Percentiles rank a stretch among this genome's conserved stretches.
These are phyloP conservation scores for Ambrosia artemisiifolia DNA, from an alignment of 129 eudicot species.

Conservation along the genomic window DNA sequence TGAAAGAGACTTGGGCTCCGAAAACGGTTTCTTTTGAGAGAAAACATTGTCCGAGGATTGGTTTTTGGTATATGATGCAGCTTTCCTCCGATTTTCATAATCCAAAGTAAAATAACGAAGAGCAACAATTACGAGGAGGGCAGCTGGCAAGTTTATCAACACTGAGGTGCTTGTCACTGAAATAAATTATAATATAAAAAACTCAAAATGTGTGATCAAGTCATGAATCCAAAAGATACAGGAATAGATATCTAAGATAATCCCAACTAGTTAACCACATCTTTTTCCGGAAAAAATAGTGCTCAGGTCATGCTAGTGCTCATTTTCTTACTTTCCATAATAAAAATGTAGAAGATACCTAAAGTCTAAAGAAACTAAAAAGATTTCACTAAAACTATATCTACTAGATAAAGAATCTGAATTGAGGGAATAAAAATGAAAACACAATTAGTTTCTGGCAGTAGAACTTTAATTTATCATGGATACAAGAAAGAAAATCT, in stretches of 20 bases:
- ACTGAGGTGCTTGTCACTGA: conserved; percentile 99
- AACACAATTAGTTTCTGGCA: neutral
- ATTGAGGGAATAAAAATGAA: neutral
- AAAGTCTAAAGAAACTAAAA: conserved; percentile 11
- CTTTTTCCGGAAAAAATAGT: neutral
- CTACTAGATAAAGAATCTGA: neutral
- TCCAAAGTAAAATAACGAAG: conserved; percentile 80
- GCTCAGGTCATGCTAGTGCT: conserved; percentile 7
- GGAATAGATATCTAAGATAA: neutral
- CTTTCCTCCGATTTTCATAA: conserved; percentile 82
- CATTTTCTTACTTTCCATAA: conserved; percentile 17
- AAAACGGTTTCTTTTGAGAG: conserved; percentile 36
- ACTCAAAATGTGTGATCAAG: conserved; percentile 16
- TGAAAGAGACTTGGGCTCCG: conserved; percentile 28
- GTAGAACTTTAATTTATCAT: neutral
- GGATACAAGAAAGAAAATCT: neutral
- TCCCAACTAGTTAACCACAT: neutral
- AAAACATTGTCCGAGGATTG: conserved; percentile 31
- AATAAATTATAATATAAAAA: conserved; percentile 7
- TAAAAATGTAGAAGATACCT: neutral
- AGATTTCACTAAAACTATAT: neutral
- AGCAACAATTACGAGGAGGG: conserved; percentile 51
- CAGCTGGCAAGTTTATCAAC: conserved; percentile 87
- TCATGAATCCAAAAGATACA: conserved; percentile 16
- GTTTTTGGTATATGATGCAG: conserved; percentile 63